A percentile compares a stretch with the other conserved stretches of the same genome.
phyloP scores from a whole-genome alignment of 805 yeast genomes.

The Hemisphaericaspora nanyangensis region DNA sequence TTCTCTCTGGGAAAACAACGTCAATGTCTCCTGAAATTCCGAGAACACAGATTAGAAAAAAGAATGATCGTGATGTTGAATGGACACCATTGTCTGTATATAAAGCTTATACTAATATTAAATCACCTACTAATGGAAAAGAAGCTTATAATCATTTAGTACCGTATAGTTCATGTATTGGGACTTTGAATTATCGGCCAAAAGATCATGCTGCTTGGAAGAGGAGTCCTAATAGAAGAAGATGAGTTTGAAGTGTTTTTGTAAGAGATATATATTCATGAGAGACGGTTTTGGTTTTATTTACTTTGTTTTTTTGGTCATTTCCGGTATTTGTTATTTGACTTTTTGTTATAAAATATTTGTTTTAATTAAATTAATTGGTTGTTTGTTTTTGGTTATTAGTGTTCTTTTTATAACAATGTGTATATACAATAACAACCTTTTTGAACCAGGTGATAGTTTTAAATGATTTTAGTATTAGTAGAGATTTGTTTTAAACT shows the following conservation, averaged over 20 bases:
- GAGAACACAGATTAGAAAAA: constrained; percentile 4
- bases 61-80: constrained; percentile 9
- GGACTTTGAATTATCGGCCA: constrained; percentile 10
- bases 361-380: too few species aligned
- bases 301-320: too few species aligned
- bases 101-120: constrained; percentile 29
- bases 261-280: too few species aligned
- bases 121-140: constrained; percentile 15
- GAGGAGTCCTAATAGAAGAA: constrained; percentile 10
- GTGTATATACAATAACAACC: too few species aligned
- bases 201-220: constrained; percentile 12
- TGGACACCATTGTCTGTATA: constrained; percentile 33
- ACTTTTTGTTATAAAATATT: too few species aligned
- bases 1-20: constrained; percentile 4
- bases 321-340: too few species aligned
- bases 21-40: constrained; percentile 6
- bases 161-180: constrained; percentile 11
- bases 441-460: too few species aligned
- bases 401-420: too few species aligned
- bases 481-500: too few species aligned
- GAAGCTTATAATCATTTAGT: constrained; percentile 9
- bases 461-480: too few species aligned
- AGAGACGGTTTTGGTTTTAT: too few species aligned
- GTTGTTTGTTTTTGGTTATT: too few species aligned
- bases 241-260: constrained; percentile 12